These are phyloP conservation scores for Quercus mongolica DNA, from an alignment of 306 rosid species.

Conservation along the genomic window DNA sequence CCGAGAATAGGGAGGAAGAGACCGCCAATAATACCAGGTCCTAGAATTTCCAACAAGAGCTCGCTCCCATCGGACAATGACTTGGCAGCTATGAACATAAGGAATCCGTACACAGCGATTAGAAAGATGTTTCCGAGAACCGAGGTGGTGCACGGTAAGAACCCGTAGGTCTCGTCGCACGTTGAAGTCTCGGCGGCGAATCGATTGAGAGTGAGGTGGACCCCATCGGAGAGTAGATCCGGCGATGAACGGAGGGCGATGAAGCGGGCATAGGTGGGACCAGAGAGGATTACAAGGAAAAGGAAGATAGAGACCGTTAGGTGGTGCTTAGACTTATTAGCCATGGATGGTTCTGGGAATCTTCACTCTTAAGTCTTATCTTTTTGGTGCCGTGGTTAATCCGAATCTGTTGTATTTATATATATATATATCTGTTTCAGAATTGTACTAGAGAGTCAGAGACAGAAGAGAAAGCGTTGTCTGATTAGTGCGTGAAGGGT, in stretches of 20 bases:
- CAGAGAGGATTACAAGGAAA: conserved; percentile 10
- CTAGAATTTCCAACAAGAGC: conserved; percentile 82
- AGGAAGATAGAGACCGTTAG: neutral
- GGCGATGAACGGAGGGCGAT: conserved; percentile 4
- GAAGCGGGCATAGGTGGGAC: conserved; percentile 13
- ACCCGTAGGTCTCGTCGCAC: conserved; percentile 53
- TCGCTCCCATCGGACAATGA: conserved; percentile 79
- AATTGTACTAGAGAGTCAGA: too few relatives aligned
- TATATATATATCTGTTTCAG: too few relatives aligned
- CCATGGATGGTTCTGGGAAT: too few relatives aligned
- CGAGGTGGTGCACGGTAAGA: conserved; percentile 51
- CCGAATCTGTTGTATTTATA: too few relatives aligned
- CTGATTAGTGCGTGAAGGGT: too few relatives aligned
- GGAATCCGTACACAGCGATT: conserved; percentile 59
- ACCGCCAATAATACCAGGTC: conserved; percentile 95
- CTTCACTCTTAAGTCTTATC: too few relatives aligned
- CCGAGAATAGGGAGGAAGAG: conserved; percentile 77
- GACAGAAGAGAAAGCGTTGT: too few relatives aligned
- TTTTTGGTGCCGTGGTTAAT: too few relatives aligned
- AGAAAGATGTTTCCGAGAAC: conserved; percentile 60
- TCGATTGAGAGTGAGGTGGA: conserved; percentile 20
- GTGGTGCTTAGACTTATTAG: conserved; percentile 6
- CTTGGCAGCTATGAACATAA: conserved; percentile 73
- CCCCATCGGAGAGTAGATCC: conserved; percentile 47
- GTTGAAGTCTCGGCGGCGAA: conserved; percentile 33